These are phyloP conservation scores for Phoma sp. DNA, from an alignment of 2,329 filamentous ascomycete species.

Conservation along the genomic window DNA sequence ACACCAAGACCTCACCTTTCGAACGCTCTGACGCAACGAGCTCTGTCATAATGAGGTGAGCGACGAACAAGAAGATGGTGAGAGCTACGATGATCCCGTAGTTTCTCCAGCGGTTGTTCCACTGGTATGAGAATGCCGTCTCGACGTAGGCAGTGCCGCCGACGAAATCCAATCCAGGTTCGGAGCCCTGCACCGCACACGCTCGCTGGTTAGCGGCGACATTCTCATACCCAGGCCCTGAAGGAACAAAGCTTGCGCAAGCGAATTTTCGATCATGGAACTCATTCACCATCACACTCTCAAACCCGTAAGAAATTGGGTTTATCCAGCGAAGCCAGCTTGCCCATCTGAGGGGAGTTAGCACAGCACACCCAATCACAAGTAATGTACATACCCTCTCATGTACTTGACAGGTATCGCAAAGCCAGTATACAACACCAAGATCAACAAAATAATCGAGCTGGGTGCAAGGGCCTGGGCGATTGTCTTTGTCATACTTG, in stretches of 20 bases:
- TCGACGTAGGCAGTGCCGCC: conserved; percentile 45
- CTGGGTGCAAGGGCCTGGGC: conserved; percentile 62
- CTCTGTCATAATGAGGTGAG: conserved; percentile 69
- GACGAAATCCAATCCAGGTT: conserved; percentile 45
- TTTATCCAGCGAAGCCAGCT: conserved; percentile 70
- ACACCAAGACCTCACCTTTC: conserved; percentile 73
- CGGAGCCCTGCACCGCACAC: conserved; percentile 46
- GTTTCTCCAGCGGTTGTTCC: conserved; percentile 60
- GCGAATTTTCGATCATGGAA: conserved; percentile 31
- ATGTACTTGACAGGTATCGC: conserved; percentile 69
- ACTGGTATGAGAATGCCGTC: conserved; percentile 41
- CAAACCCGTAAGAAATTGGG: conserved; percentile 78
- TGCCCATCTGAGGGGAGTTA: conserved; percentile 39
- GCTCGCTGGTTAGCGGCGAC: conserved; percentile 39
- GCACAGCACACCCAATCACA: not conserved
- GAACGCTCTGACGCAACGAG: conserved; percentile 67
- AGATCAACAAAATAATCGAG: conserved; percentile 64
- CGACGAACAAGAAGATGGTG: conserved; percentile 64
- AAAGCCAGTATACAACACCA: conserved; percentile 72
- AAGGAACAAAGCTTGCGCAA: conserved; percentile 49
- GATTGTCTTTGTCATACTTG: conserved; percentile 71
- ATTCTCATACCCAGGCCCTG: conserved; percentile 44
- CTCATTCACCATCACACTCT: conserved; percentile 80
- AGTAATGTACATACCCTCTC: conserved; percentile 19
- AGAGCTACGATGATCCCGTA: conserved; percentile 72